These are phyloP conservation scores for Fusarium camptoceras DNA, from an alignment of 2,329 filamentous ascomycete species.

Conservation along the genomic window DNA sequence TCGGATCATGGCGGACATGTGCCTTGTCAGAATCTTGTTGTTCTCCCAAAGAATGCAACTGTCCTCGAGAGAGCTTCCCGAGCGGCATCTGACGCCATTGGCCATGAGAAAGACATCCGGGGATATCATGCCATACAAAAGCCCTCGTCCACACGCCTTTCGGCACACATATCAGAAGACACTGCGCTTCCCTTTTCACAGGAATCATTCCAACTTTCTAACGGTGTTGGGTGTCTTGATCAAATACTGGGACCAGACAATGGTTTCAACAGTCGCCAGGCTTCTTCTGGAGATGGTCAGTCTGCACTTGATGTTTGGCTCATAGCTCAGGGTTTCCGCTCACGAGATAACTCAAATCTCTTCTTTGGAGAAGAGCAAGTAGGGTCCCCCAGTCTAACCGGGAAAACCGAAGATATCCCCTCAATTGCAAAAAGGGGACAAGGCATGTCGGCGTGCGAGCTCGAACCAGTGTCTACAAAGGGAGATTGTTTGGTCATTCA, in stretches of 20 bases:
- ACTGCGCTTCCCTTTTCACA: conserved; percentile 20
- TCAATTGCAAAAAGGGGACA: background rate
- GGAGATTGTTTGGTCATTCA: background rate
- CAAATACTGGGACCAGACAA: conserved; percentile 41
- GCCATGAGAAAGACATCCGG: background rate
- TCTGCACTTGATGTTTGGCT: conserved; percentile 54
- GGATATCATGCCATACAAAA: background rate
- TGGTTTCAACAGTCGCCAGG: conserved; percentile 48
- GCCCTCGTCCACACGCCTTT: background rate
- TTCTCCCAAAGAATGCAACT: background rate
- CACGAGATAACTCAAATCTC: conserved; percentile 43
- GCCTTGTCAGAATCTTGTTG: background rate
- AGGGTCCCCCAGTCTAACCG: background rate
- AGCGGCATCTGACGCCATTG: too few species aligned
- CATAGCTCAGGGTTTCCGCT: conserved; percentile 50
- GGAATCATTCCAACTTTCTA: conserved; percentile 37
- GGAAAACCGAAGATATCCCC: background rate
- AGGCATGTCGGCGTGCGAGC: background rate
- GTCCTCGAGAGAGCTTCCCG: background rate
- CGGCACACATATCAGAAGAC: conserved; percentile 9
- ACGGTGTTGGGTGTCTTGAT: conserved; percentile 31
- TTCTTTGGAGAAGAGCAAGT: conserved; percentile 24
- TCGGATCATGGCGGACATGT: conserved; percentile 13
- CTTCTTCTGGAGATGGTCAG: conserved; percentile 50
- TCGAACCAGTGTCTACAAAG: background rate